These are phyloP conservation scores for Yarrowia hollandica DNA, from an alignment of 805 yeast genomes.

Conservation along the genomic window DNA sequence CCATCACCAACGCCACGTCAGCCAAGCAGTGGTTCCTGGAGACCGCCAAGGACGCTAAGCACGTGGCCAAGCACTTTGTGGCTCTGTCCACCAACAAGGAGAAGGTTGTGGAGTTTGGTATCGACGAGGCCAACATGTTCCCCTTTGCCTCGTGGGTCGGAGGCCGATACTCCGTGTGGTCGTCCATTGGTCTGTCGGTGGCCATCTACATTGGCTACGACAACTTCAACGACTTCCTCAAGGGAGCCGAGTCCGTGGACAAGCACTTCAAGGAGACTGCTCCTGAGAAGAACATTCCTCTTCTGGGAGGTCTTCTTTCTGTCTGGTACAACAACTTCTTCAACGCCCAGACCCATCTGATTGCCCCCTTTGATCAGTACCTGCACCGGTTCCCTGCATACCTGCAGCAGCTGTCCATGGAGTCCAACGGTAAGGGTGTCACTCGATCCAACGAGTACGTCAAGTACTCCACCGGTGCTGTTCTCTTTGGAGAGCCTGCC, in stretches of 20 bases:
- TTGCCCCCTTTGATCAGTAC: constrained; percentile 98
- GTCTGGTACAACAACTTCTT: constrained; percentile 99
- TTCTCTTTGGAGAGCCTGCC: constrained; percentile 97
- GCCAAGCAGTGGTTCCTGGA: constrained; percentile 94
- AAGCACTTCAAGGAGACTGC: constrained; percentile 83
- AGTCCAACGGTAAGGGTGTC: constrained; percentile 97
- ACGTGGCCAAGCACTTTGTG: constrained; percentile 95
- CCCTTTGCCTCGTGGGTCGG: constrained; percentile 99
- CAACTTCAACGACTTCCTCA: constrained; percentile 85
- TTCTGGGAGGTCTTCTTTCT: constrained; percentile 86
- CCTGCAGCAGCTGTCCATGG: constrained; percentile 98
- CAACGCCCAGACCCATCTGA: constrained; percentile 97
- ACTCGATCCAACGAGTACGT: constrained; percentile 89
- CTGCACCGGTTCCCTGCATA: constrained; percentile 99
- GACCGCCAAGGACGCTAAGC: constrained; percentile 61
- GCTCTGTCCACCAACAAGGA: constrained; percentile 91
- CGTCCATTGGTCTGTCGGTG: constrained; percentile 95
- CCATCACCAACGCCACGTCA: constrained; percentile 91
- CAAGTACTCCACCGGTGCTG: constrained; percentile 93
- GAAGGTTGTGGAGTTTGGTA: constrained; percentile 93
- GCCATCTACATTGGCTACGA: constrained; percentile 95
- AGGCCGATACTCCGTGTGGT: constrained; percentile 99
- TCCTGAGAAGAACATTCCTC: constrained; percentile 87
- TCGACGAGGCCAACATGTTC: constrained; percentile 97
- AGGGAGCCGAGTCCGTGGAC: constrained; percentile 98